Conservation (phyloP, 257 asterid species). For the Solanum chiquidenum region DNA sequence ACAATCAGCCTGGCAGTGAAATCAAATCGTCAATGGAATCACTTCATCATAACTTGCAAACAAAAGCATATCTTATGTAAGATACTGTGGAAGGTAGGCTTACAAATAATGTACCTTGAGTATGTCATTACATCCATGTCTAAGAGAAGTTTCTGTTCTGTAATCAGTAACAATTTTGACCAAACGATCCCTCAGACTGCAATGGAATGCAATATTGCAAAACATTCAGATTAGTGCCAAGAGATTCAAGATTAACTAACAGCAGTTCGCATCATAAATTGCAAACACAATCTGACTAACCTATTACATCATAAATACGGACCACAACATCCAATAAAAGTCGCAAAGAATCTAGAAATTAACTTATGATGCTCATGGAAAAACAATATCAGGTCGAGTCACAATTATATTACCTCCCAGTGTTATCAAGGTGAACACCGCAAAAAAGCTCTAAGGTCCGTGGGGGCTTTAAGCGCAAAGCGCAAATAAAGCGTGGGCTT, state of each 20-base stretch:
- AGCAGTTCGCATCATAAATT: neutral
- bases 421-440: neutral
- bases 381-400: neutral
- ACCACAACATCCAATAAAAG: neutral
- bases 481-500: neutral
- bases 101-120: constrained; percentile 51
- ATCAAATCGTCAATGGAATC: neutral
- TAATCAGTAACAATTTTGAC: constrained; percentile 94
- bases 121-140: constrained; percentile 91
- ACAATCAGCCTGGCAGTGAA: constrained; percentile 67
- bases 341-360: neutral
- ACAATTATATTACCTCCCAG: neutral
- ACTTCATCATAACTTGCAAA: neutral
- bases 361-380: neutral
- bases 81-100: neutral
- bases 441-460: neutral
- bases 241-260: neutral
- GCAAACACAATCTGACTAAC: neutral
- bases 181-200: constrained; percentile 89
- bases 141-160: constrained; percentile 90
- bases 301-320: neutral
- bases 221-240: neutral
- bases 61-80: neutral
- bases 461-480: neutral
- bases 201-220: constrained; percentile 12